Evolutionary conservation across 495 filamentous ascomycete genomes (phyloP), one percentile per base, ranked within the genome.

Genomic region (Letharia columbiana): DNA sequence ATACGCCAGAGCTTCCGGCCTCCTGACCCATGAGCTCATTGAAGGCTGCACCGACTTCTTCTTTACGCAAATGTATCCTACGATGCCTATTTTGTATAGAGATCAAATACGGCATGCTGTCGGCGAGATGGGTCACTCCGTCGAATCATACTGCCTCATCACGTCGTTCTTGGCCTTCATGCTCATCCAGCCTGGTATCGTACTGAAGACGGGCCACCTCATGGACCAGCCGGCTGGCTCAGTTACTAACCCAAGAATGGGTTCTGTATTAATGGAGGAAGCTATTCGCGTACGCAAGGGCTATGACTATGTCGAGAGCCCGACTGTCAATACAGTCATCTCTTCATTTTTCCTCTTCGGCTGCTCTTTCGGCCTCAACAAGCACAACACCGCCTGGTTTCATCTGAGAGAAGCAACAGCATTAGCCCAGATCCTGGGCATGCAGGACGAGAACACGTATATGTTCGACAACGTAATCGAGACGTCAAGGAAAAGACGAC

Each of bases 271-370:
- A 23, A 78, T 95, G 66, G 83, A 90, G 39, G 91, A 96, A 74
- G 86, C 87, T 3, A 74, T 91, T 42, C 83, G 88, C 35, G 88
- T 91, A 35, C 83, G 91, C 63, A 89, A 87, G 71, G 83, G 84
- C n/a, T 86, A 84, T 69, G 87, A 94, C 68, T 84, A 89, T 70
- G 77, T 91, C 31, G 90, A 91, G 62, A 80, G 77, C 71, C 84
- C 89, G 4, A 88, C 85, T 0, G 75, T 90, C 42, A 85, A 86
- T 69, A 86, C 78, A 17, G 79, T 93, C 13, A 81, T 89, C 64
- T 92, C 90, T 15, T 91, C 88, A 7, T 94, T 88, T 76, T 92
- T 94, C 70, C 75, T 91, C 13, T 94, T 89, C 71, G 89, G 86
- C 8, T 87, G 86, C 59, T 86, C 88, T 74, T 89, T 88, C 67